phyloP scores from a whole-genome alignment of 371 early-diverging fungal genomes.

The Apophysomyces sp. region DNA sequence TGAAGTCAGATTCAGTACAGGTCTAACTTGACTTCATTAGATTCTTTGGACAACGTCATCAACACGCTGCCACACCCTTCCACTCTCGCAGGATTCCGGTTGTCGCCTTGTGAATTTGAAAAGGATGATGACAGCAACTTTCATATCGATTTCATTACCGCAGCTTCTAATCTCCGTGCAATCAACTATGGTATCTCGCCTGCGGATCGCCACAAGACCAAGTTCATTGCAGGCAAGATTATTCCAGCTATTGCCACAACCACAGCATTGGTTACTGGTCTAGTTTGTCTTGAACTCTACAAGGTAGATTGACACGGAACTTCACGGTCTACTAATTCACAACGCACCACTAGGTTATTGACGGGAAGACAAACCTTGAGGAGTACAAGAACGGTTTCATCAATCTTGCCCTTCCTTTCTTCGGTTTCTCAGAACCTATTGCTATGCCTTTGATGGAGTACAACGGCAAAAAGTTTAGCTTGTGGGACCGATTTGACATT shows the following conservation, averaged over 20 bases:
- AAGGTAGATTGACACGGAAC: slow-evolving; percentile 57
- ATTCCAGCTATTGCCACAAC: slow-evolving; percentile 99
- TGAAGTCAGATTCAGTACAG: no score
- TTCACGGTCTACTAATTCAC: background rate
- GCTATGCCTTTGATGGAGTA: slow-evolving; percentile 85
- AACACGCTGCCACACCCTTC: slow-evolving; percentile 72
- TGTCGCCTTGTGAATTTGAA: slow-evolving; percentile 94
- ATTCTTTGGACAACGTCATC: slow-evolving; percentile 70
- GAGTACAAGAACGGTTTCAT: slow-evolving; percentile 99
- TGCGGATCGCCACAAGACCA: slow-evolving; percentile 95
- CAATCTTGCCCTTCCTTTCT: slow-evolving; percentile 99
- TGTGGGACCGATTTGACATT: slow-evolving; percentile 98
- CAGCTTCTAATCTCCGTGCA: slow-evolving; percentile 98
- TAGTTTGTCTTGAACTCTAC: slow-evolving; percentile 98
- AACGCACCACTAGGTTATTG: slow-evolving; percentile 49
- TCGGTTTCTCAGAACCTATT: slow-evolving; percentile 99
- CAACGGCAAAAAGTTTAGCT: slow-evolving; percentile 83
- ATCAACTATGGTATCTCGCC: slow-evolving; percentile 93
- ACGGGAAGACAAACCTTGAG: slow-evolving; percentile 80
- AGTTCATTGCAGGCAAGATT: slow-evolving; percentile 99
- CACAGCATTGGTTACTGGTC: slow-evolving; percentile 98
- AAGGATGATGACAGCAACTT: slow-evolving; percentile 99
- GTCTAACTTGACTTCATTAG: slow-evolving; percentile 13
- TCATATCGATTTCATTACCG: slow-evolving; percentile 99
- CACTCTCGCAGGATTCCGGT: slow-evolving; percentile 71